Evolutionary conservation across 208 protist genomes (phyloP).

Genomic region (Angomonas desouzai): DNA sequence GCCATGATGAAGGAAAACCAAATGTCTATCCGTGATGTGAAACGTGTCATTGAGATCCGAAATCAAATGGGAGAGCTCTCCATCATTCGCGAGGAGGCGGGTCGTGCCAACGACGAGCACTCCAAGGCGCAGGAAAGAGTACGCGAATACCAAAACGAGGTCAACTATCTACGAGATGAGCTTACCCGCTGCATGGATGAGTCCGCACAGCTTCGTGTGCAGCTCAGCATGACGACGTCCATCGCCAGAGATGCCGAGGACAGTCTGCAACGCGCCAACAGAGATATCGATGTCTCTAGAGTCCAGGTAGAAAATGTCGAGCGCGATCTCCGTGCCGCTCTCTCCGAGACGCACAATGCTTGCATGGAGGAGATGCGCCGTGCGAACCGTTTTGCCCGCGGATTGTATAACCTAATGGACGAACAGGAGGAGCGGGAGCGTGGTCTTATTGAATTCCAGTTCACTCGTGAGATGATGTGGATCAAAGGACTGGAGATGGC

Average conservation of each 20-base stretch:
- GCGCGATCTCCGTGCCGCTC: conserved; percentile 9
- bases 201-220: conserved; percentile 10
- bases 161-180: conserved; percentile 6
- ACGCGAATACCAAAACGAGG: not conserved
- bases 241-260: conserved; percentile 15
- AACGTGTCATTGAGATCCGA: conserved; percentile 12
- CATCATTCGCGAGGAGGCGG: conserved; percentile 13
- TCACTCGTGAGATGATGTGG: conserved; percentile 21
- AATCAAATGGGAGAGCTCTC: conserved; percentile 12
- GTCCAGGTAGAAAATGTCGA: not conserved
- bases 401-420: conserved; percentile 13
- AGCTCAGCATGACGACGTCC: conserved; percentile 9
- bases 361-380: conserved; percentile 6
- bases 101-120: conserved; percentile 9
- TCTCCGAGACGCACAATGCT: not conserved
- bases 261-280: conserved; percentile 14
- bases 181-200: conserved; percentile 6
- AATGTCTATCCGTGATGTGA: conserved; percentile 18
- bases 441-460: conserved; percentile 37
- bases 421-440: conserved; percentile 39
- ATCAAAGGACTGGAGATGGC: conserved; percentile 28
- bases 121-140: conserved; percentile 7
- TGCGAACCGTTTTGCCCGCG: conserved; percentile 4
- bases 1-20: conserved; percentile 16
- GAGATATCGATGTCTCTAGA: not conserved